Conservation (phyloP, 2,329 filamentous ascomycete genomes). For the Coniella lustricola region DNA sequence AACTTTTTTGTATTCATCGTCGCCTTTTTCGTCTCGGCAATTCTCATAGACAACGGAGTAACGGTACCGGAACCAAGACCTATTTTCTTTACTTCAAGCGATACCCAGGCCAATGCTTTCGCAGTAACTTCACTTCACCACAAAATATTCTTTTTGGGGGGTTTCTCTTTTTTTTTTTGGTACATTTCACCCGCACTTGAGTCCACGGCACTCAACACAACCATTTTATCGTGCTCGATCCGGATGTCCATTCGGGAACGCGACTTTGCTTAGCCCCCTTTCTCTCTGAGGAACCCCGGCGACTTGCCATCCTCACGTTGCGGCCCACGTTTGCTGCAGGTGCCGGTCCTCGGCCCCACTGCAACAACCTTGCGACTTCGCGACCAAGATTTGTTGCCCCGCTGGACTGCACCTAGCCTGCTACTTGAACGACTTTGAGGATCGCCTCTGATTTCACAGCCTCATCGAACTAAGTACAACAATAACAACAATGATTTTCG, state of each 20-base stretch:
- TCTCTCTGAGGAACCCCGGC: constrained; percentile 1
- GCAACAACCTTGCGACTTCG: background rate
- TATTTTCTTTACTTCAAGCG: constrained; percentile 15
- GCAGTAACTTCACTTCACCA: constrained; percentile 16
- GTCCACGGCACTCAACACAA: constrained; percentile 8
- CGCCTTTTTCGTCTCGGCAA: too few relatives aligned
- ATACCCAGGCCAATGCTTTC: constrained; percentile 23
- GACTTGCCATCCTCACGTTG: constrained; percentile 2
- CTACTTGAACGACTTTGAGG: too few relatives aligned
- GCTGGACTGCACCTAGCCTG: constrained; percentile 1
- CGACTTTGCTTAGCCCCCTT: background rate
- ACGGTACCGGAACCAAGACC: constrained; percentile 19
- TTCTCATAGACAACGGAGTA: constrained; percentile 21
- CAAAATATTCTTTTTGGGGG: constrained; percentile 15
- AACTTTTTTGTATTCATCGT: constrained; percentile 13
- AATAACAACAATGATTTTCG: constrained; percentile 58
- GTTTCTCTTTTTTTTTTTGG: background rate
- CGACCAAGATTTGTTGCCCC: background rate
- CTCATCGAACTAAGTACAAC: too few relatives aligned
- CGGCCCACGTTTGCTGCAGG: constrained; percentile 9
- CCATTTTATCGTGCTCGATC: background rate
- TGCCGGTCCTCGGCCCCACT: constrained; percentile 8
- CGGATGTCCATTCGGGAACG: background rate
- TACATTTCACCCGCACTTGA: constrained; percentile 5
- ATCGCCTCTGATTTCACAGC: too few relatives aligned